These are phyloP conservation scores for Septoria linicola DNA, from an alignment of 2,329 filamentous ascomycete species.

Conservation along the genomic window DNA sequence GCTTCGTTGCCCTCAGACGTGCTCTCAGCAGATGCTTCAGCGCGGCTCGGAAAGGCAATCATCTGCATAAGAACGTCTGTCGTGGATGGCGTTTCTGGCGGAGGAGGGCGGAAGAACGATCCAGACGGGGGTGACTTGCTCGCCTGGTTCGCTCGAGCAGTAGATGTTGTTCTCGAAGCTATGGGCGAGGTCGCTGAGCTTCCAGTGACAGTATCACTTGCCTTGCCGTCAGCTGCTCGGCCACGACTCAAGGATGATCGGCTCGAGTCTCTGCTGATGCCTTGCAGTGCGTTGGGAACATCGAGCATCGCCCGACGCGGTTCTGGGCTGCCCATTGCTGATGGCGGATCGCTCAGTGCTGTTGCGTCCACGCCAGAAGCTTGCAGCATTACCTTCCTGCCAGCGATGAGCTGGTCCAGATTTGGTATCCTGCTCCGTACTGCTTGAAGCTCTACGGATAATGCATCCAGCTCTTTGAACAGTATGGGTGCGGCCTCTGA, in stretches of 20 bases:
- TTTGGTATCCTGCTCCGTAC: constrained; percentile 48
- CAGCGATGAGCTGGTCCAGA: constrained; percentile 50
- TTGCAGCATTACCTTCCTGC: constrained; percentile 51
- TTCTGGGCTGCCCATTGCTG: constrained; percentile 24
- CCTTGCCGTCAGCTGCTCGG: constrained; percentile 15
- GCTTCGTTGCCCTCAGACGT: constrained; percentile 6
- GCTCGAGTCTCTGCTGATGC: constrained; percentile 28
- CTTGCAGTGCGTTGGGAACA: constrained; percentile 12
- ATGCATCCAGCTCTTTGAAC: constrained; percentile 43
- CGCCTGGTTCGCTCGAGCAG: constrained; percentile 6
- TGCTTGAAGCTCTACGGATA: constrained; percentile 44
- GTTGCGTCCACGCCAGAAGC: constrained; percentile 44
- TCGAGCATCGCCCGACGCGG: constrained; percentile 17
- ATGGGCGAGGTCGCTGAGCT: constrained; percentile 15
- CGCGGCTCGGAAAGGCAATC: constrained; percentile 26
- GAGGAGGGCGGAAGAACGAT: constrained; percentile 37
- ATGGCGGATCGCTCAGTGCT: constrained; percentile 29
- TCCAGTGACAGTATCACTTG: constrained; percentile 19
- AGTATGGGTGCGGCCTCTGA: constrained; percentile 41
- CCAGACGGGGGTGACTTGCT: constrained; percentile 3
- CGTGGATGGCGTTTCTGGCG: constrained; percentile 38
- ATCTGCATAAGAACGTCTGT: constrained; percentile 38
- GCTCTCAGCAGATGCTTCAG: not conserved
- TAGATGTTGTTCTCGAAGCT: constrained; percentile 16
- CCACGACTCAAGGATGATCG: constrained; percentile 24